phyloP scores from a whole-genome alignment of 805 yeast species.

The Wickerhamomyces subpelliculosus region DNA sequence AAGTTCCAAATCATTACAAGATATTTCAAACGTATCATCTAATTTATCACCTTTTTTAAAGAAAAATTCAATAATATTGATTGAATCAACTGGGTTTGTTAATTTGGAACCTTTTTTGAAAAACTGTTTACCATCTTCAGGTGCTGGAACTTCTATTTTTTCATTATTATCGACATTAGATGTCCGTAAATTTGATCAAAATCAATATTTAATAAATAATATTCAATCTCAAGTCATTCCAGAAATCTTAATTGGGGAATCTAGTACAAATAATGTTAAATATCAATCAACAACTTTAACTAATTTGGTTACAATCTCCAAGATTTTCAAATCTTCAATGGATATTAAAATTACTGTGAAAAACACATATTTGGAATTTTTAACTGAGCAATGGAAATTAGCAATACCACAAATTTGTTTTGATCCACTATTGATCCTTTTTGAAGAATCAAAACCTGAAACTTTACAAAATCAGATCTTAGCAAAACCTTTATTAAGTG shows the following conservation, averaged over 20 bases:
- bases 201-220: constrained; percentile 10
- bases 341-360: constrained; percentile 35
- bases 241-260: constrained; percentile 30
- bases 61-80: constrained; percentile 43
- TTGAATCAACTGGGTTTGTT: constrained; percentile 68
- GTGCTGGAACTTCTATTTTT: constrained; percentile 14
- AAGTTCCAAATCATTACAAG: constrained; percentile 45
- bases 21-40: constrained; percentile 35
- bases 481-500: constrained; percentile 80
- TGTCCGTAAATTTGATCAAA: constrained; percentile 10
- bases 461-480: constrained; percentile 58
- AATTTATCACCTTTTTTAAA: constrained; percentile 31
- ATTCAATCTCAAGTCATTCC: too few species aligned
- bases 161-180: constrained; percentile 17
- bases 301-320: constrained; percentile 29
- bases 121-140: constrained; percentile 46
- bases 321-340: constrained; percentile 28
- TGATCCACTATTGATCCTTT: constrained; percentile 66
- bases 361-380: constrained; percentile 46
- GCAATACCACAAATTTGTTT: constrained; percentile 75
- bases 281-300: constrained; percentile 26
- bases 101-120: constrained; percentile 67
- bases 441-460: constrained; percentile 63
- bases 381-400: constrained; percentile 77
- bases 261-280: constrained; percentile 36